A percentile compares a stretch with the other conserved stretches of the same genome.
Conservation (phyloP, 768 basidiomycete genomes). For the Tulasnella sp. region DNA sequence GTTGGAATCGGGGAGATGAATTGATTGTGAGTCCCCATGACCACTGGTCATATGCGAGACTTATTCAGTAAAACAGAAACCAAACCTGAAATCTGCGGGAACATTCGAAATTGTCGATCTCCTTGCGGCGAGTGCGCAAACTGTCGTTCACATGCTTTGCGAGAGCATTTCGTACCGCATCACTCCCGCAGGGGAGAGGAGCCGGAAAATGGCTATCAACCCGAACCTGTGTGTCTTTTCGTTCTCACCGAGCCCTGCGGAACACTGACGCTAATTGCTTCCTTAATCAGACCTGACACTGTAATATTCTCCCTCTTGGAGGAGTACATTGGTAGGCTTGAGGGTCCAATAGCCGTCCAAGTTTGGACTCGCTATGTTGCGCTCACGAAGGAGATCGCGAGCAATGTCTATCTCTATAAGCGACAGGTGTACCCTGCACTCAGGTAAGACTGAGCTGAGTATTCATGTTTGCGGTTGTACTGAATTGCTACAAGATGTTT, state of each 20-base stretch:
- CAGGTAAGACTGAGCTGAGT: constrained; percentile 35
- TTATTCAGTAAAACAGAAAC: background rate
- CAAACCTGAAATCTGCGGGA: constrained; percentile 26
- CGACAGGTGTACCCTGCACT: constrained; percentile 59
- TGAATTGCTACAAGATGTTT: constrained; percentile 43
- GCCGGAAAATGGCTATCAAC: constrained; percentile 48
- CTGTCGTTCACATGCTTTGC: constrained; percentile 77
- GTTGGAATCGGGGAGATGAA: constrained; percentile 58
- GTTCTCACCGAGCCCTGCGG: background rate
- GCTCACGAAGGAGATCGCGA: constrained; percentile 67
- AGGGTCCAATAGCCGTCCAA: constrained; percentile 86
- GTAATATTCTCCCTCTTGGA: constrained; percentile 81
- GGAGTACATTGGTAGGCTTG: constrained; percentile 67
- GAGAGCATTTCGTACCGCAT: constrained; percentile 63
- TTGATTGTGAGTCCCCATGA: constrained; percentile 20
- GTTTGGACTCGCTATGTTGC: constrained; percentile 76
- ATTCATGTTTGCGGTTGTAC: constrained; percentile 15
- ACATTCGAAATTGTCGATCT: constrained; percentile 77
- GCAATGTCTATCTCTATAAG: constrained; percentile 54
- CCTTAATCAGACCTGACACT: constrained; percentile 47
- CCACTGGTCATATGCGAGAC: background rate
- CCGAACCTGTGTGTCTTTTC: constrained; percentile 47
- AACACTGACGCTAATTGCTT: constrained; percentile 7
- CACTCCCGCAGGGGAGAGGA: constrained; percentile 43
- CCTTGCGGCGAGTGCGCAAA: constrained; percentile 74